Evolutionary conservation across 1,284 basidiomycete genomes (phyloP), one percentile per base, ranked within the genome.

Genomic region (Somion occarium): DNA sequence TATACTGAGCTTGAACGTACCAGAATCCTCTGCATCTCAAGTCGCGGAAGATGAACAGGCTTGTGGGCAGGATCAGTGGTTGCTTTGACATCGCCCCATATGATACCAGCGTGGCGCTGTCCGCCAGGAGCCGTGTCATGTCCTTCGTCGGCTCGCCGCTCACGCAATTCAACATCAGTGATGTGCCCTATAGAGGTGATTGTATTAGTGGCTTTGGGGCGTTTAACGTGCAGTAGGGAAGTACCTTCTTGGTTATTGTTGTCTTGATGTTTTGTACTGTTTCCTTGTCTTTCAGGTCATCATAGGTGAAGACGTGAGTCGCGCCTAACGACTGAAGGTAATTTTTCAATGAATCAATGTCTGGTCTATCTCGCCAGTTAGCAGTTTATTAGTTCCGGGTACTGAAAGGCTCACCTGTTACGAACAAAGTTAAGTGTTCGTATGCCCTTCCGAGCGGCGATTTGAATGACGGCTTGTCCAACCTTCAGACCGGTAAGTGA

Each of bases 21-120:
- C 87, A 90, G 65, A 87, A 91, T 9, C 88, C 88, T 46, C 82
- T 82, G 3, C 76, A 74, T 0, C 73, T 80, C 51, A 91, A 69
- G 61, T 88, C 84, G 57, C 83, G 89, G 73, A 93, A 94, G 55
- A 93, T 92, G 67, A 90, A 85, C 15, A 84, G 69, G 0, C 85
- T 85, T 0, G 88, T 86, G 1, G 91, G 87, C n/a, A 94, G 64
- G 1, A 78, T 76, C 9, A 93, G 67, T 0, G 91, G 89, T 49
- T 85, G 77, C 65, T 87, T 91, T 2, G 90, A 88, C 91, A 94
- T 93, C 4, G 86, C 91, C 23, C 91, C 91, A 54, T 93, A 94
- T 0, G 92, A 90, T 7, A 93, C 86, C 1, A 92, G 70, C 56
- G 85, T 83, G 2, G 85, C 83, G 58, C 85, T 71, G 37, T 73